Evolutionary conservation across 148 eudicot genomes (phyloP).

Genomic region (Dianthus caryophyllus): DNA sequence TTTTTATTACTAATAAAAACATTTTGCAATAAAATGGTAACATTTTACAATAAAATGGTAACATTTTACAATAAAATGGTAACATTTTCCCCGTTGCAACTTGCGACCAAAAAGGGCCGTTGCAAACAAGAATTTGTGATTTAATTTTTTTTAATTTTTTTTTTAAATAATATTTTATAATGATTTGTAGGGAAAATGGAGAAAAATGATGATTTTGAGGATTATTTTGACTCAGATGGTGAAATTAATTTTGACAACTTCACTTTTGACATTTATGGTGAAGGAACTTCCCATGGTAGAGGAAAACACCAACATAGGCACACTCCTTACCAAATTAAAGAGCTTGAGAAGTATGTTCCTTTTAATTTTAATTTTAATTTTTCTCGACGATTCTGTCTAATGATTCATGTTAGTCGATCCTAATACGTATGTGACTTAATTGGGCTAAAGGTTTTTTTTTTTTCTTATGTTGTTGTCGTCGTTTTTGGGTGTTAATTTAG

Average conservation of each 20-base stretch:
- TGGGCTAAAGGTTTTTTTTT: background rate
- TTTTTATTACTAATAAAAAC: too few species aligned
- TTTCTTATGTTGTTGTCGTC: background rate
- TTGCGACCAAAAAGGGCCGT: too few species aligned
- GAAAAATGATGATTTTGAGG: constrained; percentile 39
- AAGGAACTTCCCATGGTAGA: constrained; percentile 19
- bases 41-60: too few species aligned
- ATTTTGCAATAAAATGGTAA: too few species aligned
- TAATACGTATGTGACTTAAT: background rate
- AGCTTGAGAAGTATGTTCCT: constrained; percentile 62
- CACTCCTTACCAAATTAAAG: constrained; percentile 73
- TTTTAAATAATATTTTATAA: background rate
- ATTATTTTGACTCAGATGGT: constrained; percentile 48
- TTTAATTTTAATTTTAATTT: background rate
- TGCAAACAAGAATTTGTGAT: too few species aligned
- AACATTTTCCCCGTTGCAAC: too few species aligned
- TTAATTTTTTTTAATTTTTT: too few species aligned
- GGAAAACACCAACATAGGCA: constrained; percentile 69
- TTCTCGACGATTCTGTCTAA: background rate
- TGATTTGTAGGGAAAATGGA: constrained; percentile 45
- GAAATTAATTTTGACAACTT: constrained; percentile 49
- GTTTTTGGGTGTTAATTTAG: background rate
- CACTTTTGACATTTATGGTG: constrained; percentile 39
- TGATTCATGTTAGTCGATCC: constrained; percentile 3
- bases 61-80: too few species aligned